Evolutionary conservation across 257 asterid genomes (phyloP), one percentile per base, ranked within the genome.

Genomic region (Scutellaria galericulata): DNA sequence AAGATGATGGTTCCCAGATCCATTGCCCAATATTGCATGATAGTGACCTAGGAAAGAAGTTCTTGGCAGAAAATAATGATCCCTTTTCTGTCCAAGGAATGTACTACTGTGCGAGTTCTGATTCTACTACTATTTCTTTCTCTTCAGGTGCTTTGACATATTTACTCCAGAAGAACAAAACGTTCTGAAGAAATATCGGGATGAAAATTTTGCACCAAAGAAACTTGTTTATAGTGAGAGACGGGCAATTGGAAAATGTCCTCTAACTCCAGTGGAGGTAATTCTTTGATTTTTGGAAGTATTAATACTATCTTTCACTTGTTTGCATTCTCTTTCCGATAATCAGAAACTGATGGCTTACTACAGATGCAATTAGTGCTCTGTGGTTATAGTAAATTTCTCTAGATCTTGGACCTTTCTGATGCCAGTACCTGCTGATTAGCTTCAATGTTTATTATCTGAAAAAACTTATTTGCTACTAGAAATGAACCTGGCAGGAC

Each of bases 211-310:
- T 83, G 97, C 97, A 12, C 85, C 86, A 27, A 95, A 95, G 84
- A 80, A 82, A 70, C 97, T 89, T 79, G 82, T 88, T 55, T 92
- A 92, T 69, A 78, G 59, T 77, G 97, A 94, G 87, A 88, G 99
- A 82, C 86, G 99, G 80, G 96, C 97, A 4, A 95, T 95, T 66
- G 98, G 99, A 66, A 95, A 95, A 82, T 95, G 99, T 77, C 99
- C 99, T 42, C 75, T 92, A 50, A 95, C 99, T 77, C 99, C 99
- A 22, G 99, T 88, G 86, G 99, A 95, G 96, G 99, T 88, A 84
- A 59, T 44, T 45, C 58, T 68, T 74, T 72, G 55, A 44, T 53
- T 72, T 40, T 24, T 59, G 48, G 11, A 54, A 27, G 57, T 52
- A 11, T 63, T 42, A 24, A 54, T 48, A 12, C 61, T 48, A 37